Evolutionary conservation across 2,329 filamentous ascomycete species (phyloP), one percentile per base, ranked within the genome.

Genomic region (Helotiales sp.): DNA sequence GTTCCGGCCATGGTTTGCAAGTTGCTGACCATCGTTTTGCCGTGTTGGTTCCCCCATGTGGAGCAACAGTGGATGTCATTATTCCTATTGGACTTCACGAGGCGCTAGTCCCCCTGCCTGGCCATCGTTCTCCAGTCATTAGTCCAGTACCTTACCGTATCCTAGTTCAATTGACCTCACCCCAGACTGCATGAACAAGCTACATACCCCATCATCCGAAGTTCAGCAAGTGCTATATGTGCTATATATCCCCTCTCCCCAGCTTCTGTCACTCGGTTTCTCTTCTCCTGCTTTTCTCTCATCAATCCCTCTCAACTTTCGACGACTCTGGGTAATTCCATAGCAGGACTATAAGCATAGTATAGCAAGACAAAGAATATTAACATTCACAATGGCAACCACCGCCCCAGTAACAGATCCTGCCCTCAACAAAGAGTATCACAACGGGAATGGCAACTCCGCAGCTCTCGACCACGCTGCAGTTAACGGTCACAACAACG

Each of bases 381-480:
- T 57, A 43, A 49, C 13, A 20, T 34, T 63, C 66, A 71, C 67
- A 64, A 76, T 75, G 73, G 68, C 73, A 24, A 72, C 69, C 49
- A 68, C 71, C 20, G 63, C 67, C 32, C 45, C 69, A 40, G 11
- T 15, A 40, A 59, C 60, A 22, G 70, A 74, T 57, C 58, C 68
- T 3, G 47, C 10, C 1, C 52, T 71, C 34, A 72, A 70, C 61
- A 75, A 75, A 59, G 73, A 75, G 32, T 72, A 69, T 55, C 59
- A 59, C 47, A 52, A 20, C 17, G 61, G 17, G 64, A 62, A 7
- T 50, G 50, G 47, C 17, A 61, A 45, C 50, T 47, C 66, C 10
- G 66, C 64, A 5, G 45, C 62, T n/a, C 71, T 69, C 20, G 73
- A 74, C 37, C 73, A 74, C 32, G 66, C 64, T 3, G 7, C 61